phyloP scores from a whole-genome alignment of 805 yeast genomes.

The Maudiozyma saulgeensis region DNA sequence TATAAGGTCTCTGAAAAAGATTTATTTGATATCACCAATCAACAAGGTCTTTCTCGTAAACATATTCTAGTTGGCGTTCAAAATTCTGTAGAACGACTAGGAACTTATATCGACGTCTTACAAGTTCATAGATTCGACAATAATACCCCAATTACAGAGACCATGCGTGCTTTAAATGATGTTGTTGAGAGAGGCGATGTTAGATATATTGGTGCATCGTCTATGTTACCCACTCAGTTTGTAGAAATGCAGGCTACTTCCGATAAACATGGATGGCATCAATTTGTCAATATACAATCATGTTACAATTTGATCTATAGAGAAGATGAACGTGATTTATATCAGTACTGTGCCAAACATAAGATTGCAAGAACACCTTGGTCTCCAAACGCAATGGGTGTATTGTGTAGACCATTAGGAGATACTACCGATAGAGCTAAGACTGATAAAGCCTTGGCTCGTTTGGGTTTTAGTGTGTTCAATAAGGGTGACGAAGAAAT shows the following conservation, averaged over 20 bases:
- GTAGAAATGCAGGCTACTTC: conserved; percentile 46
- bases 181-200: conserved; percentile 30
- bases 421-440: conserved; percentile 6
- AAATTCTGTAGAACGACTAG: conserved; percentile 35
- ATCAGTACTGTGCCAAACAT: conserved; percentile 40
- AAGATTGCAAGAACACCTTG: conserved; percentile 51
- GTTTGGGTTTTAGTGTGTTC: conserved; percentile 38
- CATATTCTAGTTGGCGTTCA: conserved; percentile 38
- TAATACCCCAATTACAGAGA: conserved; percentile 38
- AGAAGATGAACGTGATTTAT: conserved; percentile 56
- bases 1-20: background rate
- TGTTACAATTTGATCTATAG: conserved; percentile 46
- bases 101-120: conserved; percentile 39
- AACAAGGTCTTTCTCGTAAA: conserved; percentile 36
- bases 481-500: conserved; percentile 20
- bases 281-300: conserved; percentile 51
- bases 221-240: conserved; percentile 50
- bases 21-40: conserved; percentile 25
- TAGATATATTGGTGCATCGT: conserved; percentile 37
- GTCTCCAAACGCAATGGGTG: conserved; percentile 49
- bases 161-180: conserved; percentile 44
- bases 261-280: conserved; percentile 31
- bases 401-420: conserved; percentile 39
- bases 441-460: conserved; percentile 32
- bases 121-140: conserved; percentile 47